phyloP scores from a whole-genome alignment of 768 basidiomycete genomes.

The Boletus rubescentipes region DNA sequence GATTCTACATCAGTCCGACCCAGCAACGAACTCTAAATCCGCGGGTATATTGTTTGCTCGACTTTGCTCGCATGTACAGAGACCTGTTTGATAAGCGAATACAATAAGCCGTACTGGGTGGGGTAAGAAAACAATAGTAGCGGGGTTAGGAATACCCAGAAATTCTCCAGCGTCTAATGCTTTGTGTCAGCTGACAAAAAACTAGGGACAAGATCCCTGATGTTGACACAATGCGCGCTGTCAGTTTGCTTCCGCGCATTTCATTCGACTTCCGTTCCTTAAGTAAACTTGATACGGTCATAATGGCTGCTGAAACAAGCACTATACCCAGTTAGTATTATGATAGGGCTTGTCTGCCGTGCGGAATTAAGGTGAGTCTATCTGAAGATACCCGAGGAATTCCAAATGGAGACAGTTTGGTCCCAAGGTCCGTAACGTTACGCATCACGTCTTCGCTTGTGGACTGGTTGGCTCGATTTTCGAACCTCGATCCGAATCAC shows the following conservation, averaged over 20 bases:
- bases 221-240: background rate
- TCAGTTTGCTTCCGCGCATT: too few relatives aligned
- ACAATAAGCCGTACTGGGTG: too few relatives aligned
- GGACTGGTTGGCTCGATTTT: background rate
- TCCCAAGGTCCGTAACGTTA: too few relatives aligned
- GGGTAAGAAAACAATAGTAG: too few relatives aligned
- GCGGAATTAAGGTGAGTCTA: too few relatives aligned
- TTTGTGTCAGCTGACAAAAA: background rate
- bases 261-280: too few relatives aligned
- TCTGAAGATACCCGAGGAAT: too few relatives aligned
- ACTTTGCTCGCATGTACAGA: background rate
- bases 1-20: background rate
- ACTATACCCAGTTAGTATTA: background rate
- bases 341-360: too few relatives aligned
- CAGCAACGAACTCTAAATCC: background rate
- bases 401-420: too few relatives aligned
- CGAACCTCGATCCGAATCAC: background rate
- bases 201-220: background rate
- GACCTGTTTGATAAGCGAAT: background rate
- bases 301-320: background rate
- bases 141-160: background rate
- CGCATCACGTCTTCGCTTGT: background rate
- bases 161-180: background rate
- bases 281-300: too few relatives aligned
- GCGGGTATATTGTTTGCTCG: background rate